These are phyloP conservation scores for Zygosaccharomyces pseudobailii DNA, from an alignment of 1,139 yeast genomes.

Conservation along the genomic window DNA sequence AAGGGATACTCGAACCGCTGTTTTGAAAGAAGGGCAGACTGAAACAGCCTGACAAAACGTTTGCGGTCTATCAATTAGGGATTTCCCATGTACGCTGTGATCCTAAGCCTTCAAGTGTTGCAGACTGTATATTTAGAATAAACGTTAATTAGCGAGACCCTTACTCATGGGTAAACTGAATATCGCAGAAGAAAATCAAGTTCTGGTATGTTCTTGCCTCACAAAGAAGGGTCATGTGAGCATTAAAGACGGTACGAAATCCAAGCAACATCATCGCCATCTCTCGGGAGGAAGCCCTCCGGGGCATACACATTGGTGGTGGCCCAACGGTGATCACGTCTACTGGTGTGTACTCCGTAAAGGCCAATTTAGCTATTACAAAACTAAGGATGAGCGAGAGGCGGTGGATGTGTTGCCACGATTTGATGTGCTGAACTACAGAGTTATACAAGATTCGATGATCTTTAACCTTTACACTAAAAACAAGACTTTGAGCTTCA, in stretches of 20 bases:
- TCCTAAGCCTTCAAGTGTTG: background rate
- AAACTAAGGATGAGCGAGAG: constrained; percentile 53
- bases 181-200: constrained; percentile 9
- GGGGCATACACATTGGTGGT: constrained; percentile 6
- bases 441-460: constrained; percentile 11
- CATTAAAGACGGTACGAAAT: background rate
- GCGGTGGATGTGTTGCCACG: constrained; percentile 46
- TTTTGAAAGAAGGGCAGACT: background rate
- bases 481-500: constrained; percentile 18
- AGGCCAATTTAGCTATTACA: constrained; percentile 53
- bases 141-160: background rate
- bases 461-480: constrained; percentile 18
- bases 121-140: background rate
- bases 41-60: background rate
- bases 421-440: constrained; percentile 34
- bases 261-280: constrained; percentile 1
- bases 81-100: background rate
- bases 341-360: constrained; percentile 56
- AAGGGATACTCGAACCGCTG: background rate
- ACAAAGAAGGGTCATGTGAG: constrained; percentile 7
- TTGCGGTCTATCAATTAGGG: background rate
- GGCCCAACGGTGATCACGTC: constrained; percentile 8
- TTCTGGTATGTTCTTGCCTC: constrained; percentile 15
- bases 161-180: constrained; percentile 1
- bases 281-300: constrained; percentile 3